Percentiles rank a stretch among this genome's conserved stretches.
Evolutionary conservation across 352 stramenopile genomes (phyloP).

Genomic region (Phytophthora hybrid): DNA sequence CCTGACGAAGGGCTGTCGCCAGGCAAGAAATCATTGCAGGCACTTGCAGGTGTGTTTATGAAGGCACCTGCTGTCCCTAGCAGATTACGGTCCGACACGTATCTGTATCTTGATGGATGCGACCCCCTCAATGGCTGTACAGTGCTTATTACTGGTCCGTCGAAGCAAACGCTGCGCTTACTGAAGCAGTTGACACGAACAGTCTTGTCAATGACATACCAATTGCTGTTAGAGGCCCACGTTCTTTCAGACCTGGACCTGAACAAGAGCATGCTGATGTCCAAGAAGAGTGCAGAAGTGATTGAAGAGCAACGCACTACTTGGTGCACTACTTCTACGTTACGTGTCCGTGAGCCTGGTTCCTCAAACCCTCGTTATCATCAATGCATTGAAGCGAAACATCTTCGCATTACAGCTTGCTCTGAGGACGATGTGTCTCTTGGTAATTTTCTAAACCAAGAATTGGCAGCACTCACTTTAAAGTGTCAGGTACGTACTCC

Average conservation of each 20-base stretch:
- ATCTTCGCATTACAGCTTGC: conserved; percentile 70
- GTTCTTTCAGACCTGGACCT: conserved; percentile 92
- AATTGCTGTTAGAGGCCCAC: conserved; percentile 95
- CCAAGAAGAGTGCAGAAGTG: conserved; percentile 25
- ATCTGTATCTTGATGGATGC: conserved; percentile 96
- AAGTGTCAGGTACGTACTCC: conserved; percentile 76
- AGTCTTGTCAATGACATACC: conserved; percentile 95
- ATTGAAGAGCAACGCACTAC: conserved; percentile 49
- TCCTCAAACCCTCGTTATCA: conserved; percentile 63
- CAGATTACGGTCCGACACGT: conserved; percentile 81
- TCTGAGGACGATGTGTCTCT: conserved; percentile 83
- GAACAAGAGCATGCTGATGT: conserved; percentile 45
- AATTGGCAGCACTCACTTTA: conserved; percentile 69
- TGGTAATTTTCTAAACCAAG: conserved; percentile 79
- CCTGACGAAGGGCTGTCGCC: conserved; percentile 45
- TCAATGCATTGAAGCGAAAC: conserved; percentile 76
- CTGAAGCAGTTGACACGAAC: conserved; percentile 93
- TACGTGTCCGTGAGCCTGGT: conserved; percentile 65
- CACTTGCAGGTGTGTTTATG: conserved; percentile 40
- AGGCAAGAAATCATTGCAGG: conserved; percentile 41
- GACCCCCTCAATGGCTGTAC: conserved; percentile 95
- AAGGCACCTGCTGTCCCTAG: conserved; percentile 31
- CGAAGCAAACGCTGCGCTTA: conserved; percentile 88
- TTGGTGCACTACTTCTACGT: conserved; percentile 80
- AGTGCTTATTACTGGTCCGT: conserved; percentile 93